Conservation (phyloP, 2,329 filamentous ascomycete genomes). For the Dryadomyces quercus-mongolicae region DNA sequence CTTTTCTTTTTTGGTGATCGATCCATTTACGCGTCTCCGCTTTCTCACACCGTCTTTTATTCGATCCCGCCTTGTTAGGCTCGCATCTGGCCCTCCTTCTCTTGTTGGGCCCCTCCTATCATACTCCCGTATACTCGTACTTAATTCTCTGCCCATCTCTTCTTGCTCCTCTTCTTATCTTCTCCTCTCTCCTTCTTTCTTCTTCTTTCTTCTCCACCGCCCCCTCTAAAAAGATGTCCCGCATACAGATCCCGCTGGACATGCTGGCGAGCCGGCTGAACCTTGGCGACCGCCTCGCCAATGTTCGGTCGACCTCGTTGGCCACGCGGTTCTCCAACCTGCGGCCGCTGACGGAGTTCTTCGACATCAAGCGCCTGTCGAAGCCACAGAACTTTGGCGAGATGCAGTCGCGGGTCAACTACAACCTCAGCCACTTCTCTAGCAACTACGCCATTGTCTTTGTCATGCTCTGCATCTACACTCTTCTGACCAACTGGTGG, state of each 20-base stretch:
- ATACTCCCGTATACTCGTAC: no score
- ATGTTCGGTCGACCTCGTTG: slow-evolving; percentile 67
- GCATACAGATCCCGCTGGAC: slow-evolving; percentile 88
- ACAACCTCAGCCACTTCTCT: slow-evolving; percentile 94
- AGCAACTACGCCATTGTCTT: slow-evolving; percentile 97
- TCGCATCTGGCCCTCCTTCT: no score
- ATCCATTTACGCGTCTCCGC: no score
- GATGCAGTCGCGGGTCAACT: slow-evolving; percentile 85
- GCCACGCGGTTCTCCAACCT: slow-evolving; percentile 83
- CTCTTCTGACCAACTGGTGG: slow-evolving; percentile 72
- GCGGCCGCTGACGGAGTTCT: slow-evolving; percentile 81
- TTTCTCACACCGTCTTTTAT: no score
- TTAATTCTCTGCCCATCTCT: neutral
- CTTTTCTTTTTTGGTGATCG: no score
- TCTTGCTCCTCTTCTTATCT: neutral
- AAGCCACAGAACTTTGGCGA: slow-evolving; percentile 86
- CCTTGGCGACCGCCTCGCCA: slow-evolving; percentile 71
- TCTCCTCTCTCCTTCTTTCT: neutral
- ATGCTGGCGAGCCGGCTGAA: slow-evolving; percentile 84
- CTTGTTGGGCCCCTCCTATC: no score
- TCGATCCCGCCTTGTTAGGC: no score
- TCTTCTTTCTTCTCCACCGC: neutral
- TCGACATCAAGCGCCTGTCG: slow-evolving; percentile 89
- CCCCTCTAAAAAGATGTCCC: slow-evolving; percentile 47
- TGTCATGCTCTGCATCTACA: slow-evolving; percentile 91